Evolutionary conservation across 2,329 filamentous ascomycete species (phyloP), one percentile per base, ranked within the genome.

Genomic region (Pseudocercospora crystallina): DNA sequence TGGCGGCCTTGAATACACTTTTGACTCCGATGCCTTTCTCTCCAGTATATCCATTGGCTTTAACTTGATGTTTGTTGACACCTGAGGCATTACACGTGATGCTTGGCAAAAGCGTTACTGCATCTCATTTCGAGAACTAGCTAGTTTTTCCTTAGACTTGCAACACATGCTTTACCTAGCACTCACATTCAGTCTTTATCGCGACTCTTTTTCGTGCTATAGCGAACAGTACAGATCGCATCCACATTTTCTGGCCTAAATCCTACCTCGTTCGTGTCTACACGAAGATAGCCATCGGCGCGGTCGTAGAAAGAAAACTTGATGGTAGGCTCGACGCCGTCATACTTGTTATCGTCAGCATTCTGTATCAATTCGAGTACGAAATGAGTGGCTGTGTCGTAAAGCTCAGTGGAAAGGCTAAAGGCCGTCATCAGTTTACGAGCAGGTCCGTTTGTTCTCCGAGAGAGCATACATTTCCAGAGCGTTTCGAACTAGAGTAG

Each of bases 311-410:
- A 61, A 5, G 52, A 41, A 49, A 65, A 9, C 55, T 47, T 46
- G 73, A 77, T 7, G 15, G 54, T 47, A 15, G 58, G 64, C 26
- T 33, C 35, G 3, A 43, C 40, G 29, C 20, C 51, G 5, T 37
- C 35, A 55, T 74, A 80, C 9, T 50, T 47, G 49, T 79, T 80
- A 59, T 80, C 77, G 38, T 82, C 79, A 4, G 77, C 76, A 58
- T 81, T 82, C 53, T 80, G 78, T 0, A 81, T 69, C 1, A 82
- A 59, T 59, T 81, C 78, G 31, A 79, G 76, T 0, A 81, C 62
- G 54, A 80, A 81, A 30, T 75, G 70, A 0, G 74, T 67, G 2
- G 61, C 51, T 11, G 57, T 66, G 29, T 59, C 57, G 49, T 75
- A 71, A 5, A 72, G 59, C 38, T 71, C n/a, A n/a, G n/a, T n/a